Conservation (phyloP, 164 flowering plant genomes). For the Santalum album region DNA sequence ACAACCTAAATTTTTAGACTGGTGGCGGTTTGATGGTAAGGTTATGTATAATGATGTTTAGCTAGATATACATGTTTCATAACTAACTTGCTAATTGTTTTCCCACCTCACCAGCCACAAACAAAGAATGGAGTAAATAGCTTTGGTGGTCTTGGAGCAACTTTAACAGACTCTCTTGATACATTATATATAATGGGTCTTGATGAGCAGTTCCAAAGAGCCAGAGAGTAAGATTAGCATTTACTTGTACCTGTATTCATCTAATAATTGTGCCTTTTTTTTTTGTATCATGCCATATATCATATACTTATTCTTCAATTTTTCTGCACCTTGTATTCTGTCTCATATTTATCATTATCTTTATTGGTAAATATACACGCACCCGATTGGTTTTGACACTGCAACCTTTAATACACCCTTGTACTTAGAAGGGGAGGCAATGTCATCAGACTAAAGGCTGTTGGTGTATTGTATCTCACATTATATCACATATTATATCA, state of each 20-base stretch:
- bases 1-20: background rate
- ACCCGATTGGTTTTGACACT: too few species aligned
- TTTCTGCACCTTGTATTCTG: too few species aligned
- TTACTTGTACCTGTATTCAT: background rate
- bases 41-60: background rate
- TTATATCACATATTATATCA: too few species aligned
- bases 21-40: background rate
- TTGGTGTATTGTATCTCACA: too few species aligned
- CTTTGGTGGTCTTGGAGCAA: conserved; percentile 99
- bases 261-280: too few species aligned
- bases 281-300: too few species aligned
- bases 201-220: conserved; percentile 81
- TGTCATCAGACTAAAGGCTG: too few species aligned
- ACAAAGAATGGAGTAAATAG: conserved; percentile 79
- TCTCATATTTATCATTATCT: too few species aligned
- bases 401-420: too few species aligned
- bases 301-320: too few species aligned
- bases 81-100: conserved; percentile 9
- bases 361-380: too few species aligned
- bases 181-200: conserved; percentile 95
- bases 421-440: too few species aligned
- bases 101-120: conserved; percentile 58
- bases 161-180: conserved; percentile 85
- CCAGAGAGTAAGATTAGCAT: conserved; percentile 73
- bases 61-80: background rate